Conservation (phyloP, 768 basidiomycete species). For the Pisolithus sp. region DNA sequence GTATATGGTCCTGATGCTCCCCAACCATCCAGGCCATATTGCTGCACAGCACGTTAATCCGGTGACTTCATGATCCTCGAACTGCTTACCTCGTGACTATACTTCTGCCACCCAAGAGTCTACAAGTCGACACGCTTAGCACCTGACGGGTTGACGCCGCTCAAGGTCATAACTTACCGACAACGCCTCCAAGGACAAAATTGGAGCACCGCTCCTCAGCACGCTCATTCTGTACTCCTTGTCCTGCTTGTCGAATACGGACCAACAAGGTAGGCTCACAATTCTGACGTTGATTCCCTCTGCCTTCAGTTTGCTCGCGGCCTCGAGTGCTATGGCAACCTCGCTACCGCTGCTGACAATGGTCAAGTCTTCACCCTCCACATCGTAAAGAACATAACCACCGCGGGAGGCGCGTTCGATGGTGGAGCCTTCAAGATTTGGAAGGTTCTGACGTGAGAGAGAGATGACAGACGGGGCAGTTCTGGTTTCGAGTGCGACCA, state of each 20-base stretch:
- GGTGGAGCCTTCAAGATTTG: slow-evolving; percentile 82
- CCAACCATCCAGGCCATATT: slow-evolving; percentile 70
- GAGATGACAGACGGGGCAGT: slow-evolving; percentile 79
- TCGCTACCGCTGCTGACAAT: slow-evolving; percentile 89
- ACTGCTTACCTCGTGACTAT: slow-evolving; percentile 68
- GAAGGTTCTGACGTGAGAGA: slow-evolving; percentile 85
- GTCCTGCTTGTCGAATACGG: slow-evolving; percentile 79
- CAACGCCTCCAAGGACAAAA: slow-evolving; percentile 85
- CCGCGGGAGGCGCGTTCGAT: slow-evolving; percentile 80
- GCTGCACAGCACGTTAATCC: slow-evolving; percentile 31
- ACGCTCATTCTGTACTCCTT: slow-evolving; percentile 77
- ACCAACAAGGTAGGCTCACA: slow-evolving; percentile 87
- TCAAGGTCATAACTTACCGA: slow-evolving; percentile 32
- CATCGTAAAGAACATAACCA: slow-evolving; percentile 86
- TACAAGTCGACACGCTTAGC: slow-evolving; percentile 5
- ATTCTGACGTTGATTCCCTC: slow-evolving; percentile 78
- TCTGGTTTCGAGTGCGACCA: slow-evolving; percentile 66
- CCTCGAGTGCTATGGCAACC: slow-evolving; percentile 82
- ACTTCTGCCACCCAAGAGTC: slow-evolving; percentile 83
- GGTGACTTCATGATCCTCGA: not conserved
- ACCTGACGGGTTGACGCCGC: slow-evolving; percentile 4
- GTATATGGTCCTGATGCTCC: slow-evolving; percentile 88
- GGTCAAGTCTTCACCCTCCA: slow-evolving; percentile 74
- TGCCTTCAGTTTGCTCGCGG: slow-evolving; percentile 69
- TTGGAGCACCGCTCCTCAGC: slow-evolving; percentile 82